Evolutionary conservation across 2,329 filamentous ascomycete species (phyloP), one percentile per base, ranked within the genome.

Genomic region (Scedosporium boydii): DNA sequence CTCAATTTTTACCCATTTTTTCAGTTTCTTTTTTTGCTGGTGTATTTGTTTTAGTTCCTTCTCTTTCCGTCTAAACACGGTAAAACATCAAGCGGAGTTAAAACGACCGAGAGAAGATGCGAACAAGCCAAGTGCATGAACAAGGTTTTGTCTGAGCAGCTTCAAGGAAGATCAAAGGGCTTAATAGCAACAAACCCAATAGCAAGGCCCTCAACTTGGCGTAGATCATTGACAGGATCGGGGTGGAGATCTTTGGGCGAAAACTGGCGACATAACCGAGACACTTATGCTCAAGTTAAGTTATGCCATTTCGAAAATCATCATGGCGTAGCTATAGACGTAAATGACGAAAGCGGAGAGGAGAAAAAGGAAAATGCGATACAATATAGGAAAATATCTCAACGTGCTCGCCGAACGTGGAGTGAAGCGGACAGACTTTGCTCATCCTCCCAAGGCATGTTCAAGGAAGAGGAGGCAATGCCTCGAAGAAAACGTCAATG

Each of bases 251-350:
- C 18, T 26, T 18, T 44, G 38, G 41, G 58, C 42, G 18, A 9
- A 46, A 41, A n/a, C n/a, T n/a, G 58, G n/a, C 29, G 41, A 34
- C 58, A 53, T 48, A 53, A 14, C 42, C 58, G 58, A 60, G 58
- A 53, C 58, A 44, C 21, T 53, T 60, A 53, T 60, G 58, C 58
- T 60, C 29, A 34, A 60, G 16, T 34, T 34, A 27, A 26, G 41
- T 53, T 18, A 60, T 60, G 58, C 58, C 29, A 29, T 55, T 46
- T 51, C 4, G 42, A 9, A 51, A 44, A 60, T 60, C 58, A 27
- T 34, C 57, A 18, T 46, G 42, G 42, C 42, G 42, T 46, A 18
- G 42, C 18, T 46, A 6, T 18, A 16, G 23, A 56, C 3, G 23
- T 34, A 56, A 6, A 56, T 26, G 53, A 56, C 21, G 53, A 29